Conservation (phyloP, 2,329 filamentous ascomycete species). For the Claviceps pazoutovae region DNA sequence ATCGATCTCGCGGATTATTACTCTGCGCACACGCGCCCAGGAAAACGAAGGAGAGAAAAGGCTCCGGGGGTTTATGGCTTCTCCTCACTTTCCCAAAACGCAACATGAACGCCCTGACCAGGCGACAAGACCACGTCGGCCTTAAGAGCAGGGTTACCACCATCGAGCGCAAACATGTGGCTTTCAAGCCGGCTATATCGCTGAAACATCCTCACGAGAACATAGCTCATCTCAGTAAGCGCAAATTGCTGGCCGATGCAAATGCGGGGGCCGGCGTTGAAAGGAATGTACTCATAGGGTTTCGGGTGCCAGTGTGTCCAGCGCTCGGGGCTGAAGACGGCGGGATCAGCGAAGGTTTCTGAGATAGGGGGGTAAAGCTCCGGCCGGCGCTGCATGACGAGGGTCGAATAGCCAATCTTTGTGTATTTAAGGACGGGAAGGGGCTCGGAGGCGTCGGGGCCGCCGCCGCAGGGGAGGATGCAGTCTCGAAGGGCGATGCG, state of each 20-base stretch:
- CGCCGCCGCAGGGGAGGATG: conserved; percentile 58
- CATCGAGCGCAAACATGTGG: conserved; percentile 40
- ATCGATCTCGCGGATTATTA: too few species aligned
- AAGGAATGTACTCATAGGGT: conserved; percentile 40
- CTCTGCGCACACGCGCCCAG: too few species aligned
- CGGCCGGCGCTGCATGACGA: conserved; percentile 35
- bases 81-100: conserved; percentile 35
- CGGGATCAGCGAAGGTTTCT: conserved; percentile 22
- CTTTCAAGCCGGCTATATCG: conserved; percentile 50
- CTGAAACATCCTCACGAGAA: conserved; percentile 59
- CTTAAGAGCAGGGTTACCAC: conserved; percentile 38
- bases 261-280: conserved; percentile 37
- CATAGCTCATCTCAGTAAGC: conserved; percentile 47
- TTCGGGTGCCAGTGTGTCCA: conserved; percentile 38
- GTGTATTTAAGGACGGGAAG: conserved; percentile 33
- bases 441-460: conserved; percentile 23
- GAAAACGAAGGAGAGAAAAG: background rate
- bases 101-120: conserved; percentile 42
- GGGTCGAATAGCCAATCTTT: conserved; percentile 33
- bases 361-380: conserved; percentile 32
- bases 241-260: conserved; percentile 48
- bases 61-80: conserved; percentile 4
- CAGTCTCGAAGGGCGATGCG: conserved; percentile 60
- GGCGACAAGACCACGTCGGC: conserved; percentile 47
- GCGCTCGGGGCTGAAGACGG: conserved; percentile 33